phyloP scores from a whole-genome alignment of 768 basidiomycete species.

The Asterophora parasitica region DNA sequence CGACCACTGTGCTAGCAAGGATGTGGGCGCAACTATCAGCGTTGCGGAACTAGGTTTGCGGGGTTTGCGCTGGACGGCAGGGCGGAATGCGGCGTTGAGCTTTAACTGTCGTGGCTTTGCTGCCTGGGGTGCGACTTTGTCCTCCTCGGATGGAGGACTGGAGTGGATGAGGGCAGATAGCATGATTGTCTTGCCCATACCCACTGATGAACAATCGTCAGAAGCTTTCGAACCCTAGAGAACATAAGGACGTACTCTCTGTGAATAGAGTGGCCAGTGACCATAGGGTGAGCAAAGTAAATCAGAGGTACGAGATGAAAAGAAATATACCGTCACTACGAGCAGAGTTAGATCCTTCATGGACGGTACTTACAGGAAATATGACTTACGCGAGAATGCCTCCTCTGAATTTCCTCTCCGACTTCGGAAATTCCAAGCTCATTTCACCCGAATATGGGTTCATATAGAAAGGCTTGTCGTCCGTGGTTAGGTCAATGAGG shows the following conservation, averaged over 20 bases:
- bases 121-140: constrained; percentile 22
- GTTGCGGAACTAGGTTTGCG: constrained; percentile 53
- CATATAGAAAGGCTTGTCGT: constrained; percentile 80
- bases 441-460: constrained; percentile 91
- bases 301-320: neutral
- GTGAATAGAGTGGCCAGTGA: neutral
- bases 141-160: constrained; percentile 48
- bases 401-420: constrained; percentile 71
- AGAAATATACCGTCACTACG: constrained; percentile 13
- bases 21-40: constrained; percentile 89
- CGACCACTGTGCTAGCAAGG: constrained; percentile 89
- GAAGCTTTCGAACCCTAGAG: constrained; percentile 4
- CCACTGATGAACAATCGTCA: constrained; percentile 50
- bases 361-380: constrained; percentile 13
- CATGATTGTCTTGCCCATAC: constrained; percentile 97
- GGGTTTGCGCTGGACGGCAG: constrained; percentile 30
- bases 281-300: constrained; percentile 1
- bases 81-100: constrained; percentile 59
- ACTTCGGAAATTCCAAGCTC: constrained; percentile 77
- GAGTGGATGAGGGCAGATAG: constrained; percentile 85
- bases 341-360: constrained; percentile 7
- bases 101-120: constrained; percentile 53
- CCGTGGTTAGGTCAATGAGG: constrained; percentile 74
- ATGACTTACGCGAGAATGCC: constrained; percentile 82
- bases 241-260: constrained; percentile 19